Conservation (phyloP, 345 rosid species). For the Garcia nutans region DNA sequence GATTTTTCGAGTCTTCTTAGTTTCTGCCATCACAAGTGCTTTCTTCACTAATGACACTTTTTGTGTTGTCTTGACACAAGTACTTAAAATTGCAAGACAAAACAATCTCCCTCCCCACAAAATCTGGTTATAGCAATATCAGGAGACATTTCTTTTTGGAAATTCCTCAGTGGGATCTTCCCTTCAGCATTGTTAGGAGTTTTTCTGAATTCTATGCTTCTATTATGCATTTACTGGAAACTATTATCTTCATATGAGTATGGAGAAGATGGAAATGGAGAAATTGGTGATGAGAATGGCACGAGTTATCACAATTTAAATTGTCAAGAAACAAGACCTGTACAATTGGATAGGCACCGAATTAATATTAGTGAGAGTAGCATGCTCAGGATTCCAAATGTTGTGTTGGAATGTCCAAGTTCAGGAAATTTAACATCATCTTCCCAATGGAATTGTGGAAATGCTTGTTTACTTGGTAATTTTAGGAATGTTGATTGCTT, state of each 20-base stretch:
- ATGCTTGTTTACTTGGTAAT: conserved; percentile 53
- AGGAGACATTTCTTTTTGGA: conserved; percentile 55
- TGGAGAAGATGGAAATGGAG: conserved; percentile 36
- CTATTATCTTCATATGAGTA: conserved; percentile 51
- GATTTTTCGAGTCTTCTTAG: conserved; percentile 56
- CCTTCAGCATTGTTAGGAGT: conserved; percentile 68
- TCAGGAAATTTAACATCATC: background rate
- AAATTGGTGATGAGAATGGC: conserved; percentile 47
- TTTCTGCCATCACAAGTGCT: conserved; percentile 74
- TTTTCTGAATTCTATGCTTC: conserved; percentile 47
- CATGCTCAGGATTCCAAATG: background rate
- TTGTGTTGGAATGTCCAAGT: background rate
- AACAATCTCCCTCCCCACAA: conserved; percentile 79
- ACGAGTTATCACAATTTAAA: conserved; percentile 13
- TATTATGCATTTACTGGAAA: conserved; percentile 64
- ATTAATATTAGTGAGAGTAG: too few relatives aligned
- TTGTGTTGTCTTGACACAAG: conserved; percentile 76
- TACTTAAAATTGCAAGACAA: conserved; percentile 68
- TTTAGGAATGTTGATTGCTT: conserved; percentile 58
- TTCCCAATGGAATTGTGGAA: conserved; percentile 60
- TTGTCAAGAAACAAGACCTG: background rate
- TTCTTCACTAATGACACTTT: conserved; percentile 81
- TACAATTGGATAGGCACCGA: background rate
- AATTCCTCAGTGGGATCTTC: conserved; percentile 51
- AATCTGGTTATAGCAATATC: conserved; percentile 76